These are phyloP conservation scores for Achaetomiella virescens DNA, from an alignment of 495 filamentous ascomycete species.

Conservation along the genomic window DNA sequence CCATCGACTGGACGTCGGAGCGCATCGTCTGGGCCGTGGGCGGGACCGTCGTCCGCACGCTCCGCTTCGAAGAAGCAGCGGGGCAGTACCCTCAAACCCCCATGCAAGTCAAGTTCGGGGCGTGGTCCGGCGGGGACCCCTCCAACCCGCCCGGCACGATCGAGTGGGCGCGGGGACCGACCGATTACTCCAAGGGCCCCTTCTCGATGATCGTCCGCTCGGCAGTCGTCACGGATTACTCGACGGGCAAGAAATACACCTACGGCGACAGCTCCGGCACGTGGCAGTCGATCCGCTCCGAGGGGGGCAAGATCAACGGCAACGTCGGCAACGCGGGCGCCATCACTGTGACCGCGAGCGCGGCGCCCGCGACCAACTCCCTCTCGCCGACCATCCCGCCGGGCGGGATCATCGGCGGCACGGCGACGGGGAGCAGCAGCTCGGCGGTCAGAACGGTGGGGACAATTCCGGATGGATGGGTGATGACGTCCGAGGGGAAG, in stretches of 20 bases:
- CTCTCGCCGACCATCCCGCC: constrained; percentile 37
- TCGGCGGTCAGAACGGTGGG: constrained; percentile 41
- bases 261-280: constrained; percentile 71
- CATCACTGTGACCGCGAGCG: constrained; percentile 42
- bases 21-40: constrained; percentile 80
- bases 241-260: constrained; percentile 72
- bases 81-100: constrained; percentile 86
- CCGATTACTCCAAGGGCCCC: constrained; percentile 71
- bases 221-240: constrained; percentile 79
- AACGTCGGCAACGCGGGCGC: constrained; percentile 41
- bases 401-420: constrained; percentile 57
- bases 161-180: constrained; percentile 77
- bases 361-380: constrained; percentile 30
- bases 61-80: constrained; percentile 51
- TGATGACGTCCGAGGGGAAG: constrained; percentile 64
- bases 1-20: constrained; percentile 76
- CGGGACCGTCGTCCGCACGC: constrained; percentile 59
- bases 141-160: constrained; percentile 70
- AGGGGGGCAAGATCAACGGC: constrained; percentile 57
- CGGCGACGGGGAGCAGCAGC: constrained; percentile 41
- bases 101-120: constrained; percentile 77
- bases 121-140: constrained; percentile 81
- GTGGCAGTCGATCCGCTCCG: constrained; percentile 56
- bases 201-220: constrained; percentile 80
- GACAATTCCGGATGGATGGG: constrained; percentile 64